These are phyloP conservation scores for Arabis alpina DNA, from an alignment of 345 rosid species.

Conservation along the genomic window DNA sequence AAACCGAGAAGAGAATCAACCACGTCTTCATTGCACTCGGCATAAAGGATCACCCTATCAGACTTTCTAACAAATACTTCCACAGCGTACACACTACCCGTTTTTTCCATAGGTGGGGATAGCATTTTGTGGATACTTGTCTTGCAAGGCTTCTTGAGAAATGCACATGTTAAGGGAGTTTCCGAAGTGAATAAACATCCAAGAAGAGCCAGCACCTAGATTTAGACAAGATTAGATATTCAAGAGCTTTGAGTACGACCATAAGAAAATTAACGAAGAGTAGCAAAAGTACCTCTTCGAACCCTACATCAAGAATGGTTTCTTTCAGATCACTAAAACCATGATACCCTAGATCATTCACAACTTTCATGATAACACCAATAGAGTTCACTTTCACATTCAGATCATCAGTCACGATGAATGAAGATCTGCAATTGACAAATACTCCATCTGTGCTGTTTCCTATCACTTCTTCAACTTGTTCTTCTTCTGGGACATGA, in stretches of 20 bases:
- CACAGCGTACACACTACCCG: neutral
- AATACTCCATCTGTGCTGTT: conserved; percentile 23
- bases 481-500: neutral
- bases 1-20: conserved; percentile 17
- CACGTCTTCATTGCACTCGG: conserved; percentile 16
- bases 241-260: neutral
- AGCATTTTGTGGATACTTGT: neutral
- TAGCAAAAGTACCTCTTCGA: conserved; percentile 12
- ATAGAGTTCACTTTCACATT: neutral
- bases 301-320: conserved; percentile 9
- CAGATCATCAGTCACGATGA: conserved; percentile 31
- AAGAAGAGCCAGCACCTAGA: conserved; percentile 15
- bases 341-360: neutral
- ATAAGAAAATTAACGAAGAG: too few relatives aligned
- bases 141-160: neutral
- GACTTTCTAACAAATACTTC: conserved; percentile 6
- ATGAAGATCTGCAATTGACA: conserved; percentile 7
- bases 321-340: neutral
- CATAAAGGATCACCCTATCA: conserved; percentile 12
- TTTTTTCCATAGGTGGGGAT: neutral
- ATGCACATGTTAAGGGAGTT: conserved; percentile 1
- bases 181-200: conserved; percentile 1
- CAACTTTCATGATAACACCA: neutral
- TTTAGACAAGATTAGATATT: neutral
- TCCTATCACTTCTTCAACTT: neutral